These are phyloP conservation scores for Calamus simplicifolius DNA, from an alignment of 176 grass and related monocot species.

Conservation along the genomic window DNA sequence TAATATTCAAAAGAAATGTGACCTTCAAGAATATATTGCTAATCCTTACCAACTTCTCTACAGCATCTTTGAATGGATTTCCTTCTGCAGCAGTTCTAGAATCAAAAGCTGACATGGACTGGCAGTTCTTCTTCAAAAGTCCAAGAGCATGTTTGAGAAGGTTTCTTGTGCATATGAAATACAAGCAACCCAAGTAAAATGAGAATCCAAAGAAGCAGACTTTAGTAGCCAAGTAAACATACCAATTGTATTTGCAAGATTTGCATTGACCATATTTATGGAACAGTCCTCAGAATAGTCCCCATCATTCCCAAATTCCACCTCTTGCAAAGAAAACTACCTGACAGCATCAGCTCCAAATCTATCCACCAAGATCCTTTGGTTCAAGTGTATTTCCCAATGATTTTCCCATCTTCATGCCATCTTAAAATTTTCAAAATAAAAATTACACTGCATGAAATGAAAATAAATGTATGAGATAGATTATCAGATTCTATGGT, in stretches of 20 bases:
- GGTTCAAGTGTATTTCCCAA: constrained; percentile 96
- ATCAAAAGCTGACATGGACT: constrained; percentile 61
- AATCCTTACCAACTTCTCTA: too few species aligned
- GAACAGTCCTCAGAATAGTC: constrained; percentile 96
- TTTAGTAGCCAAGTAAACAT: constrained; percentile 1
- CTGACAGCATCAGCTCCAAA: constrained; percentile 89
- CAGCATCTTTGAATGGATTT: constrained; percentile 47
- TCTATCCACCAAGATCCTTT: constrained; percentile 68
- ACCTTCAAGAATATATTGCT: too few species aligned
- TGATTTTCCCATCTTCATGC: constrained; percentile 99
- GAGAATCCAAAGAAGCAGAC: too few species aligned
- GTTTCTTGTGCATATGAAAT: constrained; percentile 41
- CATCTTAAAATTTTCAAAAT: constrained; percentile 87
- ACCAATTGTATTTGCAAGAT: constrained; percentile 97
- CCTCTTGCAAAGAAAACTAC: constrained; percentile 91
- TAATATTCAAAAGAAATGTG: too few species aligned
- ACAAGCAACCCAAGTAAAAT: too few species aligned
- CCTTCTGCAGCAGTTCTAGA: constrained; percentile 58
- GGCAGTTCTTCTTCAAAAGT: too few species aligned
- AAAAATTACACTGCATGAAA: constrained; percentile 40
- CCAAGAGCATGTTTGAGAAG: too few species aligned
- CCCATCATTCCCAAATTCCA: constrained; percentile 89
- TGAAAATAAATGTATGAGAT: constrained; percentile 29
- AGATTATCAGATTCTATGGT: constrained; percentile 2
- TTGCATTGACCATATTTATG: constrained; percentile 91